These are phyloP conservation scores for Aciculoconidium aculeatum DNA, from an alignment of 805 yeast genomes.

Conservation along the genomic window DNA sequence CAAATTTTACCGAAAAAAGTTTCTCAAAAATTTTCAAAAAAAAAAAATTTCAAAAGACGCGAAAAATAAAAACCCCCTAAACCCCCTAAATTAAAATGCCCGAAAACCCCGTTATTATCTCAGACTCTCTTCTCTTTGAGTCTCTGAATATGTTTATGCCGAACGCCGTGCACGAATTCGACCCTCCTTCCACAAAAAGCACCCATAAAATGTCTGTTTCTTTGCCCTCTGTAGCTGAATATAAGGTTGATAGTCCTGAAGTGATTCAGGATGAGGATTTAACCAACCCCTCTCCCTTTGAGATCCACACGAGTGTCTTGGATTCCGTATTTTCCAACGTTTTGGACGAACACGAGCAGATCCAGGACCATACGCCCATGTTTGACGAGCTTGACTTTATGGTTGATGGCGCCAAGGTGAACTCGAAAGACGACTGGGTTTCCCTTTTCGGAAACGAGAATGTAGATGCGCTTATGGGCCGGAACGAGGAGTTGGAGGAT, in stretches of 20 bases:
- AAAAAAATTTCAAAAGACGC: conserved; percentile 10
- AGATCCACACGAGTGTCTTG: conserved; percentile 47
- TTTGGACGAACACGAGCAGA: conserved; percentile 27
- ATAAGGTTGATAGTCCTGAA: conserved; percentile 4
- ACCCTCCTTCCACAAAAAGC: not conserved
- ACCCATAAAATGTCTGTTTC: conserved; percentile 1
- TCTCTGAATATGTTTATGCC: conserved; percentile 19
- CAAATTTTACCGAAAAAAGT: too few species aligned
- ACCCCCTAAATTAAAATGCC: too few species aligned
- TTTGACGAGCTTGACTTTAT: conserved; percentile 49
- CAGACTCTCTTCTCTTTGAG: conserved; percentile 20
- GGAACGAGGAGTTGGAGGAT: conserved; percentile 6
- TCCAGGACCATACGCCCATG: conserved; percentile 48
- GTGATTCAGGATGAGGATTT: conserved; percentile 8
- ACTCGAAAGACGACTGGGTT: conserved; percentile 50
- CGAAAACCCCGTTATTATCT: conserved; percentile 8
- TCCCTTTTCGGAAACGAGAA: conserved; percentile 43
- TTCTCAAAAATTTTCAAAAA: conserved; percentile 8
- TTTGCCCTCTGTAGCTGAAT: conserved; percentile 5
- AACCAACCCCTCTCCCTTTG: conserved; percentile 38
- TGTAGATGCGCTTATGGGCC: conserved; percentile 16
- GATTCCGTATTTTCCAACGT: conserved; percentile 44
- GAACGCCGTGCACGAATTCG: too few species aligned
- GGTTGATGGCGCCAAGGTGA: conserved; percentile 33
- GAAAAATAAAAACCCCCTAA: too few species aligned